These are phyloP conservation scores for Fusarium vanettenii DNA, from an alignment of 2,329 filamentous ascomycete species.

Conservation along the genomic window DNA sequence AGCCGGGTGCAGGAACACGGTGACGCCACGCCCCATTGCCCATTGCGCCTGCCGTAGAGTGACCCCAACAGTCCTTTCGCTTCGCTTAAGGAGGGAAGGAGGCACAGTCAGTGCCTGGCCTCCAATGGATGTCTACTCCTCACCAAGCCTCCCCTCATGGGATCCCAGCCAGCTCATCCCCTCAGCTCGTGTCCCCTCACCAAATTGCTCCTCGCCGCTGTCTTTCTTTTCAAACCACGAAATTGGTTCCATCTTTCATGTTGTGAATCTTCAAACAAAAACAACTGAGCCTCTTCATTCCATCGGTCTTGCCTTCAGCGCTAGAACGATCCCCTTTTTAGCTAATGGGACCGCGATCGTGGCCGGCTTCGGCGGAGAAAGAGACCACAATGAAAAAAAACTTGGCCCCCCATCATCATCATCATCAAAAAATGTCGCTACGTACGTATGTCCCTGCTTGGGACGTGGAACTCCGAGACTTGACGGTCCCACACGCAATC, in stretches of 20 bases:
- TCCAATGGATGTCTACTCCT: not conserved
- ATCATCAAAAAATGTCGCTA: slow-evolving; percentile 1
- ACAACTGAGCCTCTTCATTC: not conserved
- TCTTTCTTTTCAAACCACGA: not conserved
- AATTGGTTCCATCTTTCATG: not conserved
- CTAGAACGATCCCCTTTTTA: not conserved
- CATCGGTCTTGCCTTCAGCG: not conserved
- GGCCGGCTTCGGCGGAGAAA: not conserved
- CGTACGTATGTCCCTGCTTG: not conserved
- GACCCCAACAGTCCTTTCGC: not conserved
- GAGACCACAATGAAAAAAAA: not conserved
- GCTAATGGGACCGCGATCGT: not conserved
- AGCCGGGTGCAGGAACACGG: slow-evolving; percentile 24
- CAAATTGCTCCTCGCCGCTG: not conserved
- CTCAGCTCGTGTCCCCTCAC: not conserved
- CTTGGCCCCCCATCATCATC: not conserved
- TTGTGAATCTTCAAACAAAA: not conserved
- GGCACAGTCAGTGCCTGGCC: not conserved
- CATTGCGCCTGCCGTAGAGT: slow-evolving; percentile 8
- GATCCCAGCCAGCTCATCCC: not conserved
- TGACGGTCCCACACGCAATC: slow-evolving; percentile 1
- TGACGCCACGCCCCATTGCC: slow-evolving; percentile 11
- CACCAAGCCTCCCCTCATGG: slow-evolving; percentile 6
- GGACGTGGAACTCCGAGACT: not conserved
- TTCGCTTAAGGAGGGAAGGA: not conserved